A percentile compares a stretch with the other conserved stretches of the same genome.
Evolutionary conservation across 208 protist genomes (phyloP).

Genomic region (Phytomonas francai): DNA sequence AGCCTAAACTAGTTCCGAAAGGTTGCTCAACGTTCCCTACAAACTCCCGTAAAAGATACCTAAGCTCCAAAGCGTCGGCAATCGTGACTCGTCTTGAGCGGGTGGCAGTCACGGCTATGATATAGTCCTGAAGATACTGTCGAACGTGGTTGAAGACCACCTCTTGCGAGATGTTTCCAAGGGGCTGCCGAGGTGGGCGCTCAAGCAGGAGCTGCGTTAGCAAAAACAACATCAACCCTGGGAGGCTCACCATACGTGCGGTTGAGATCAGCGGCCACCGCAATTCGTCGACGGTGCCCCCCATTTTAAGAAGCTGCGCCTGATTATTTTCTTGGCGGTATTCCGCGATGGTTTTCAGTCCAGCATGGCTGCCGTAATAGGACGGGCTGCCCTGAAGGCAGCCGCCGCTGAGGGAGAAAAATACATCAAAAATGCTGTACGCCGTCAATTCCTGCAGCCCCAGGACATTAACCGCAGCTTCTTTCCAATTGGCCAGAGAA

Average conservation of each 20-base stretch:
- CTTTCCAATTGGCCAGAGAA: conserved; percentile 66
- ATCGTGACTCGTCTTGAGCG: conserved; percentile 60
- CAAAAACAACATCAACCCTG: conserved; percentile 78
- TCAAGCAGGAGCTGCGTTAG: conserved; percentile 77
- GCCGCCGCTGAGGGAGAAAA: conserved; percentile 73
- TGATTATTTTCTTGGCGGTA: conserved; percentile 78
- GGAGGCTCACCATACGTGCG: conserved; percentile 66
- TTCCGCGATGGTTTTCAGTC: conserved; percentile 43
- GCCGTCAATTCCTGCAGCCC: conserved; percentile 56
- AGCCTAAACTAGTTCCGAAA: conserved; percentile 74
- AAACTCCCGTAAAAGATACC: conserved; percentile 79
- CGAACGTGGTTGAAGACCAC: conserved; percentile 55
- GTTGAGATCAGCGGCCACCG: conserved; percentile 59
- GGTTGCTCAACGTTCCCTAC: conserved; percentile 78
- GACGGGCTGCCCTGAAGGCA: conserved; percentile 62
- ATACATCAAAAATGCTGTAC: conserved; percentile 82
- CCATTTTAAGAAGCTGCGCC: conserved; percentile 76
- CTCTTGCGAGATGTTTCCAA: conserved; percentile 38
- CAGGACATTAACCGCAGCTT: conserved; percentile 57
- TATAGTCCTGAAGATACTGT: conserved; percentile 83
- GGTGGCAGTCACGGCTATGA: conserved; percentile 63
- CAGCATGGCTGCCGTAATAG: conserved; percentile 23
- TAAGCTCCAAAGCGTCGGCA: conserved; percentile 69
- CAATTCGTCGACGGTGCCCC: conserved; percentile 62
- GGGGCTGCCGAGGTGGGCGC: conserved; percentile 32